Conservation (phyloP, 2,329 filamentous ascomycete species). For the Ascochyta clinopodiicola region DNA sequence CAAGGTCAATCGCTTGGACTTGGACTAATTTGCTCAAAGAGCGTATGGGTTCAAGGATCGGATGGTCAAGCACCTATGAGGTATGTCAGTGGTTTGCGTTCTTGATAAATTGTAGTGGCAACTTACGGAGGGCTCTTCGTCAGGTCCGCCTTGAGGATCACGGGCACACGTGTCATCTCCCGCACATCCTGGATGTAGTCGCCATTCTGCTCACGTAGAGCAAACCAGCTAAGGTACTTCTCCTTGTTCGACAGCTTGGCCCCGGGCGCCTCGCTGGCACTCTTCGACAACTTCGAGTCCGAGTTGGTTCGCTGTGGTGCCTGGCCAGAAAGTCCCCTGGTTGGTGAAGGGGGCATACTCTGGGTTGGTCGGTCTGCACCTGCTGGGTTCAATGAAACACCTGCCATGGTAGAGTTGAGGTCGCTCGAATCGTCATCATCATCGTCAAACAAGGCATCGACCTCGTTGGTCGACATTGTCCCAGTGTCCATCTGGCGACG, state of each 20-base stretch:
- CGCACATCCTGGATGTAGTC: constrained; percentile 98
- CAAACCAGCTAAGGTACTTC: constrained; percentile 91
- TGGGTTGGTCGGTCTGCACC: constrained; percentile 81
- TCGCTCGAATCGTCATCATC: constrained; percentile 84
- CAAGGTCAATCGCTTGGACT: constrained; percentile 3
- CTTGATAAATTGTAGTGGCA: background rate
- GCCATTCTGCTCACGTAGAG: constrained; percentile 86
- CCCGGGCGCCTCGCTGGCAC: constrained; percentile 72
- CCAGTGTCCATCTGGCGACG: constrained; percentile 94
- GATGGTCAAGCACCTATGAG: constrained; percentile 76
- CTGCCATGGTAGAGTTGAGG: constrained; percentile 87
- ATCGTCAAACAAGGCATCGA: constrained; percentile 94
- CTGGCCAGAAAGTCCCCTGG: constrained; percentile 72
- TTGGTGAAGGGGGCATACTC: constrained; percentile 91
- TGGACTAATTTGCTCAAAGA: constrained; percentile 43
- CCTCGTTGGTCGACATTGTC: constrained; percentile 90
- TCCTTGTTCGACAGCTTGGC: constrained; percentile 88
- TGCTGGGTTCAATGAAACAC: constrained; percentile 77
- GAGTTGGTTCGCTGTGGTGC: constrained; percentile 87
- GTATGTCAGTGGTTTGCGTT: constrained; percentile 21
- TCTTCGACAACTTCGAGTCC: constrained; percentile 85
- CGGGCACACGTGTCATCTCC: constrained; percentile 96
- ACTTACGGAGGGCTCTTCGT: constrained; percentile 99
- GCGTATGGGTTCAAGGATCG: constrained; percentile 82
- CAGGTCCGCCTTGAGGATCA: constrained; percentile 97